Evolutionary conservation across 129 eudicot species (phyloP).

Genomic region (Flaveria brownii): DNA sequence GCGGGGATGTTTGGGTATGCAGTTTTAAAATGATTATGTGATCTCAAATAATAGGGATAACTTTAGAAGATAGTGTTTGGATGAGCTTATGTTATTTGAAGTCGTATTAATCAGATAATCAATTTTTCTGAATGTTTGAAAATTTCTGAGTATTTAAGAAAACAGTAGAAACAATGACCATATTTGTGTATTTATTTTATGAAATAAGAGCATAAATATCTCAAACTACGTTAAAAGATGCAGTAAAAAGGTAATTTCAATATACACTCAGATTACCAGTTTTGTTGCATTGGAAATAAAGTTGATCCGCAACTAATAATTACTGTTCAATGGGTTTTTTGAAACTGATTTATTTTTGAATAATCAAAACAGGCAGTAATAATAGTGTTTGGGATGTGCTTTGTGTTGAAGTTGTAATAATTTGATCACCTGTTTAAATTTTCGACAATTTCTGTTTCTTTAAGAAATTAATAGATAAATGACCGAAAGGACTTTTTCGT

Average conservation of each 20-base stretch:
- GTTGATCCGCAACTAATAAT: not conserved
- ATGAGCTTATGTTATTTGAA: slow-evolving; percentile 1
- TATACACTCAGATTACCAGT: not conserved
- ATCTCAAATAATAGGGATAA: not conserved
- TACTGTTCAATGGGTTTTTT: not conserved
- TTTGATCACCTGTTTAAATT: not conserved
- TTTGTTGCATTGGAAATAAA: not conserved
- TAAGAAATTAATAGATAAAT: not conserved
- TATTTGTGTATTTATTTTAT: not conserved
- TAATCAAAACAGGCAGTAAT: not conserved
- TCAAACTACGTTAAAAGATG: not conserved
- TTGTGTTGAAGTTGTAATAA: not conserved
- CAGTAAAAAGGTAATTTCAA: not conserved
- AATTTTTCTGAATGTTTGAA: not conserved
- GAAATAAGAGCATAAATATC: not conserved
- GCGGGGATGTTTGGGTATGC: not conserved
- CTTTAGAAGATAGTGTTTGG: not conserved
- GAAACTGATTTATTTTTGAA: not conserved
- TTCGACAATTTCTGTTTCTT: not conserved
- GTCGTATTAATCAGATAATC: not conserved
- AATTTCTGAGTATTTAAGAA: not conserved
- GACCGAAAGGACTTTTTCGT: not conserved
- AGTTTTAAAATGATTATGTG: not conserved
- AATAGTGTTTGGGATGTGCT: not conserved
- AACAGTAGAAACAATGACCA: not conserved